phyloP scores from a whole-genome alignment of 2,329 filamentous ascomycete species.

The Elsinoe fawcettii region DNA sequence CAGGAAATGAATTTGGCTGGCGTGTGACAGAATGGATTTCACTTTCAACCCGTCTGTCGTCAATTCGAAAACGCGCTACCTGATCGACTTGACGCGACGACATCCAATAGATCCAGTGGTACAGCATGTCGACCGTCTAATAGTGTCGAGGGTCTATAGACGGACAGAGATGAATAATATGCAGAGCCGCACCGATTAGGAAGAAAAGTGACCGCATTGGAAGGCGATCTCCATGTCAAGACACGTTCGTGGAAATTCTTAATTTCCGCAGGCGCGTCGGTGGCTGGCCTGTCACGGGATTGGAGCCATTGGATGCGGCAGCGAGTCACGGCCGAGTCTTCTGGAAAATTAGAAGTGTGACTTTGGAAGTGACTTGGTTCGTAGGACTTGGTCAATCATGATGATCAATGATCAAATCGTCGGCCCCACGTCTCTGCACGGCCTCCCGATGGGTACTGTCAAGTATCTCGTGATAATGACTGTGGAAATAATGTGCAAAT shows the following conservation, averaged over 20 bases:
- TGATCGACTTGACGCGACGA: background rate
- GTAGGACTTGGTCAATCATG: too few relatives aligned
- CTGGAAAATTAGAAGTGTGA: constrained; percentile 12
- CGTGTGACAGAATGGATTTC: background rate
- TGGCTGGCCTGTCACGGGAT: constrained; percentile 7
- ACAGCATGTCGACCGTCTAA: background rate
- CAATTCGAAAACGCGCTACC: background rate
- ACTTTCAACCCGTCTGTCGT: background rate
- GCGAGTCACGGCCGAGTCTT: constrained; percentile 8
- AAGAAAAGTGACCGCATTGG: background rate
- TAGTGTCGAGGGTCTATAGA: constrained; percentile 12
- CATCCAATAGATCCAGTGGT: background rate
- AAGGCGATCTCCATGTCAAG: background rate
- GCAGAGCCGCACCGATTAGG: constrained; percentile 11
- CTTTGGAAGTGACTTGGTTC: background rate
- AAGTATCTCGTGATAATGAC: background rate
- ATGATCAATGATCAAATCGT: background rate
- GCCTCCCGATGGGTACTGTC: background rate
- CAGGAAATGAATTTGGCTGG: background rate
- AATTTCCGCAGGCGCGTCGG: constrained; percentile 12
- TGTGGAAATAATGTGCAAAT: background rate
- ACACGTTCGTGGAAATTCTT: constrained; percentile 14
- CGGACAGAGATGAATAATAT: background rate
- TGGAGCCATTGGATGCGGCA: background rate
- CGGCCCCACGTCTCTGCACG: constrained; percentile 1